Evolutionary conservation across 805 yeast species (phyloP), one percentile per base, ranked within the genome.

Genomic region (Tanozyma kutaoensis): DNA sequence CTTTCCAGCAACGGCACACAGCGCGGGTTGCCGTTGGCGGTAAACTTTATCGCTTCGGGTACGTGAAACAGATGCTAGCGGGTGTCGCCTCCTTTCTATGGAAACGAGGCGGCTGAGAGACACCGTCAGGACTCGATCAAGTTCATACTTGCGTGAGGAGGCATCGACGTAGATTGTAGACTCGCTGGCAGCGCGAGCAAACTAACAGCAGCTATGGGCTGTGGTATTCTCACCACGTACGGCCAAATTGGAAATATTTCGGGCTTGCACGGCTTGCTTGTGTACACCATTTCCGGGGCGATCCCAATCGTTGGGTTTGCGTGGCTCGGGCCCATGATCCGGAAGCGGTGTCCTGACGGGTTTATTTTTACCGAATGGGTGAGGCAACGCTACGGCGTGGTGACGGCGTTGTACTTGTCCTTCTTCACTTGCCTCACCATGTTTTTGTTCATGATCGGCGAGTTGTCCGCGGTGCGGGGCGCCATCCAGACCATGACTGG

Each of bases 311-410:
- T 80, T 33, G 51, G 81, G n/a, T 86, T 86, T 58, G 81, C 91
- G 1, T 66, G 68, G 28, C 53, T 80, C 32, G 95, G 95, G 1
- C 95, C 96, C 1, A 46, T 72, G 8, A 75, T 86, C 32, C 62
- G 95, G 37, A 66, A 59, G 32, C 66, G 68, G 38, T 80, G 93
- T 39, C 96, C 96, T 0, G 71, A 80, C 7, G 96, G 95, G 3
- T 86, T 86, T 48, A 85, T 86, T 15, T 56, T 86, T 39, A 84
- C 95, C 4, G 95, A 86, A 47, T 86, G 96, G 96, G 88, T 82
- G n/a, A 69, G 81, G 44, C 70, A 69, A 25, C 60, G 95, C 39
- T 86, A 66, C 46, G 96, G 95, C 2, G 46, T 62, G 4, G 52
- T 76, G 11, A 63, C 93, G 3, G 78, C 82, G 1, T 55, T 82